A percentile compares a stretch with the other conserved stretches of the same genome.
Evolutionary conservation across 768 basidiomycete species (phyloP).

Genomic region (Inosperma sp.): DNA sequence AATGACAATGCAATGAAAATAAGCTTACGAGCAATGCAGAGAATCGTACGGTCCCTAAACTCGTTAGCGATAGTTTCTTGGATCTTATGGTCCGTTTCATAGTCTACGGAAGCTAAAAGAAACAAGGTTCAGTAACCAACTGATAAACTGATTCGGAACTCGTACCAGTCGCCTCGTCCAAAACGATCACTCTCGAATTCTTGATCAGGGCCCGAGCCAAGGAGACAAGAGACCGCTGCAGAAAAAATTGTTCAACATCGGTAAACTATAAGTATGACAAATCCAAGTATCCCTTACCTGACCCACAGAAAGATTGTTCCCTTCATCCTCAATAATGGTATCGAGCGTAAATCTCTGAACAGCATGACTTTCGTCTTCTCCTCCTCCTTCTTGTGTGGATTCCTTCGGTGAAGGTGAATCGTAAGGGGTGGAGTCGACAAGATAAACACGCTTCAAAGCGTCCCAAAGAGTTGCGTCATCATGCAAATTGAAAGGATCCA

Average conservation of each 20-base stretch:
- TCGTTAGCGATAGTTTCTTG: constrained; percentile 84
- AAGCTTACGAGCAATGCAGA: constrained; percentile 86
- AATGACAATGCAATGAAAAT: too few species aligned
- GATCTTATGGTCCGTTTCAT: constrained; percentile 86
- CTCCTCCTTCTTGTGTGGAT: not conserved
- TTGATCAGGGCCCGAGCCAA: constrained; percentile 88
- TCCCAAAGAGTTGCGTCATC: constrained; percentile 85
- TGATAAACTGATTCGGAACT: not conserved
- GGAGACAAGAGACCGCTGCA: constrained; percentile 74
- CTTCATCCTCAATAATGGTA: constrained; percentile 80
- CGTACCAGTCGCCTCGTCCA: constrained; percentile 84
- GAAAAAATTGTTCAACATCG: not conserved
- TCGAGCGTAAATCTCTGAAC: constrained; percentile 75
- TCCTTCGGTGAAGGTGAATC: constrained; percentile 23
- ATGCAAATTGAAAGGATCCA: constrained; percentile 82
- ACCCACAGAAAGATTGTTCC: constrained; percentile 76
- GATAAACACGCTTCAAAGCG: constrained; percentile 78
- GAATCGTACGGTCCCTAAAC: constrained; percentile 78
- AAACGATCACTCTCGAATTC: constrained; percentile 74
- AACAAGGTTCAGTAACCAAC: not conserved
- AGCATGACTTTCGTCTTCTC: not conserved
- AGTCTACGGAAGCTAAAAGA: constrained; percentile 70
- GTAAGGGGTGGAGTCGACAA: constrained; percentile 54
- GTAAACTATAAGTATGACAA: not conserved
- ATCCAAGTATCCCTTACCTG: constrained; percentile 40